A percentile compares a stretch with the other conserved stretches of the same genome.
Evolutionary conservation across 768 basidiomycete species (phyloP).

Genomic region (Kwoniella bestiolae): DNA sequence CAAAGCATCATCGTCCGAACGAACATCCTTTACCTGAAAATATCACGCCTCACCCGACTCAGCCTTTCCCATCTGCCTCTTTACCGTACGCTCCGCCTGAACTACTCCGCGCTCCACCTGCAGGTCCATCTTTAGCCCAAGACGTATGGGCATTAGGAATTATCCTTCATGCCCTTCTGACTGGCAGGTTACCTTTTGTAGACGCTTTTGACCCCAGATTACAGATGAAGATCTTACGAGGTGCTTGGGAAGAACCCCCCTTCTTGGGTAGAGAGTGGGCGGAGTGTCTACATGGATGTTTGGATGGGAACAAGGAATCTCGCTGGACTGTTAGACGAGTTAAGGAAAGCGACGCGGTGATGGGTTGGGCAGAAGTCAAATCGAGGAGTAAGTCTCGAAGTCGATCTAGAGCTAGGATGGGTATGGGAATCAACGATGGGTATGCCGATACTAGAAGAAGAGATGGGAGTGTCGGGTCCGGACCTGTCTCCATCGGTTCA

Average conservation of each 20-base stretch:
- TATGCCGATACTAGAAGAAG: constrained; percentile 13
- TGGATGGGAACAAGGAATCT: constrained; percentile 66
- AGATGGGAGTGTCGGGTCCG: constrained; percentile 11
- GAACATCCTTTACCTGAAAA: constrained; percentile 8
- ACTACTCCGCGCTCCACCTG: constrained; percentile 66
- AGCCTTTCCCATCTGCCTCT: constrained; percentile 75
- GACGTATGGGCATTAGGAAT: constrained; percentile 97
- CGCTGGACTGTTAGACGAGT: constrained; percentile 84
- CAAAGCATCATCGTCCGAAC: constrained; percentile 13
- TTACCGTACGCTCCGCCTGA: constrained; percentile 91
- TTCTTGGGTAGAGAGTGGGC: constrained; percentile 57
- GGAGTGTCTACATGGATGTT: constrained; percentile 74
- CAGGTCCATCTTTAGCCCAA: constrained; percentile 66
- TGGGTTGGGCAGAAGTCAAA: constrained; percentile 49
- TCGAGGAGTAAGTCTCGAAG: constrained; percentile 40
- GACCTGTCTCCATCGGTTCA: constrained; percentile 25
- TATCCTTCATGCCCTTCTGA: constrained; percentile 81
- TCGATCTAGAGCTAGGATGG: constrained; percentile 28
- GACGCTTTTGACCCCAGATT: constrained; percentile 91
- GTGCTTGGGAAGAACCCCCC: constrained; percentile 62
- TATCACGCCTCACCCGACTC: constrained; percentile 48
- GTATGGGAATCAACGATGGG: constrained; percentile 12
- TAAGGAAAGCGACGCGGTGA: constrained; percentile 64
- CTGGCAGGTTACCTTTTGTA: constrained; percentile 80
- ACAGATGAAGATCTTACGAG: constrained; percentile 87